Conservation (phyloP, 768 basidiomycete genomes). For the Boletus reticuloceps region DNA sequence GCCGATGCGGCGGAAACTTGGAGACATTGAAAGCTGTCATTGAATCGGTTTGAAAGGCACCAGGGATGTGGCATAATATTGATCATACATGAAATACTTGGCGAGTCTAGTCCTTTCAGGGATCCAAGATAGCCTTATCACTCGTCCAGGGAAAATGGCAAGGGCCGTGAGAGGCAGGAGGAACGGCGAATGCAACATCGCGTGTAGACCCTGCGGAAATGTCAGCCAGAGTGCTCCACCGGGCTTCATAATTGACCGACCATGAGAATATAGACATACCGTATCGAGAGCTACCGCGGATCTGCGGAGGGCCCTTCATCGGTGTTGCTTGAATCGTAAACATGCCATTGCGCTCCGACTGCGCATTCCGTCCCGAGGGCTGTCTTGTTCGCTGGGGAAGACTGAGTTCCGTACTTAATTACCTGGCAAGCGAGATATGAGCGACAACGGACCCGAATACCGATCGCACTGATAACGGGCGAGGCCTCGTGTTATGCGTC, state of each 20-base stretch:
- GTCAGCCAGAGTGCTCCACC: conserved; percentile 20
- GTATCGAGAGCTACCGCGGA: conserved; percentile 27
- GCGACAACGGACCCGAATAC: conserved; percentile 13
- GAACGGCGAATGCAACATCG: conserved; percentile 23
- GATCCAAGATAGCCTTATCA: conserved; percentile 31
- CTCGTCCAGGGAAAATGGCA: conserved; percentile 10
- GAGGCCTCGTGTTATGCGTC: conserved; percentile 5
- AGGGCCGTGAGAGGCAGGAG: conserved; percentile 23
- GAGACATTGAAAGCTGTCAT: conserved; percentile 7
- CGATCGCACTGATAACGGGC: background rate
- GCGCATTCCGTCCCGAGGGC: conserved; percentile 13
- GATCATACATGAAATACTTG: conserved; percentile 21
- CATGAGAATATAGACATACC: conserved; percentile 25
- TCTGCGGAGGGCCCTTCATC: conserved; percentile 20
- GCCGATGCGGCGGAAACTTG: conserved; percentile 2
- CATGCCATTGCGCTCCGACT: conserved; percentile 3
- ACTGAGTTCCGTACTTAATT: background rate
- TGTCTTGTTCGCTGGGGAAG: conserved; percentile 3
- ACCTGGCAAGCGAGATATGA: background rate
- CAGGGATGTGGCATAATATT: conserved; percentile 13
- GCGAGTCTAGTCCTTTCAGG: conserved; percentile 28
- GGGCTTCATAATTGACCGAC: conserved; percentile 8
- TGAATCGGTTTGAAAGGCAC: conserved; percentile 16
- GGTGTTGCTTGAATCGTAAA: background rate
- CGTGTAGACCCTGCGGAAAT: conserved; percentile 19